phyloP scores from a whole-genome alignment of 108 stramenopile genomes.

The Pseudonitzschia multiseries region DNA sequence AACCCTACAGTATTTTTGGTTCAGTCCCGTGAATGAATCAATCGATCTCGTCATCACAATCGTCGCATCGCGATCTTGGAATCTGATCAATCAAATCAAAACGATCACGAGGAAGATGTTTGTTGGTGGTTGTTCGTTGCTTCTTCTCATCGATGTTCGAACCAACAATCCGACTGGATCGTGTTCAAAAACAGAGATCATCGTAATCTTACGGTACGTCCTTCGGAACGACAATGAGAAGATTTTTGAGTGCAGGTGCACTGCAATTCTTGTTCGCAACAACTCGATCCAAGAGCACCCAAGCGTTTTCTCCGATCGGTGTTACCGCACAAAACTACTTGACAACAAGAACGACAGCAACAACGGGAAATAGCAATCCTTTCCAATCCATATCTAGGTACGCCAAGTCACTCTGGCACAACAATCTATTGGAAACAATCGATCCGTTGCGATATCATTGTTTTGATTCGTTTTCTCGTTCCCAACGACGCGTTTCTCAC shows the following conservation, averaged over 20 bases:
- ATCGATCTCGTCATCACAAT: no score
- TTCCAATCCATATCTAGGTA: neutral
- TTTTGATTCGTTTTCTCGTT: neutral
- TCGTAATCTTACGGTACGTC: no score
- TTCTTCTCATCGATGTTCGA: no score
- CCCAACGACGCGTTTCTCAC: neutral
- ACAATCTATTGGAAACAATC: no score
- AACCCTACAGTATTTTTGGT: no score
- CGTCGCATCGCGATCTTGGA: no score
- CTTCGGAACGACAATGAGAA: neutral
- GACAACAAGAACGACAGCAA: neutral
- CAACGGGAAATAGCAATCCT: neutral
- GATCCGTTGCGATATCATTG: neutral
- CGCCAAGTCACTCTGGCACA: neutral
- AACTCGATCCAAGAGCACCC: neutral
- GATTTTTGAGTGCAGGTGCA: neutral
- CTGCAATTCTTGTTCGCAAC: neutral
- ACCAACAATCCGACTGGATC: no score
- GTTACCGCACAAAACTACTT: neutral
- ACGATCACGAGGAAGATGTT: no score
- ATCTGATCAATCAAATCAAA: no score
- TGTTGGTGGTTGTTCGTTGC: no score
- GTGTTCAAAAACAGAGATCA: no score
- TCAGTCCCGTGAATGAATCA: no score
- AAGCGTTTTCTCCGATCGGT: constrained; percentile 4